Conservation (phyloP, 148 eudicot genomes). For the Rhododendron simsii region DNA sequence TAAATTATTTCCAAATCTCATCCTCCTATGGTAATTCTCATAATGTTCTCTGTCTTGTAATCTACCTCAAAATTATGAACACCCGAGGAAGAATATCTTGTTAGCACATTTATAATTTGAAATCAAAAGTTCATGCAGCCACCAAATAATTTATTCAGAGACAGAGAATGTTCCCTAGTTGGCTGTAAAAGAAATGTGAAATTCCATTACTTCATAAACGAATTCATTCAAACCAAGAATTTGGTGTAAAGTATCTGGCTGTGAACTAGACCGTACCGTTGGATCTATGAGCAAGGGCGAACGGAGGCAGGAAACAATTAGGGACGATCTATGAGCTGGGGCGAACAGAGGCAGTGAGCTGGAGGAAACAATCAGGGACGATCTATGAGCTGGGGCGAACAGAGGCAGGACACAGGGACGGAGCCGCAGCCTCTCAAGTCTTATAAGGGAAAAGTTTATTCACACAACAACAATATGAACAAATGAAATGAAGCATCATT, state of each 20-base stretch:
- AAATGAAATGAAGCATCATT: background rate
- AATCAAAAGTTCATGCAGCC: background rate
- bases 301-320: background rate
- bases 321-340: too few species aligned
- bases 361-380: background rate
- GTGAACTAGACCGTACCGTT: too few species aligned
- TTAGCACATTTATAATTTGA: background rate
- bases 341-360: too few species aligned
- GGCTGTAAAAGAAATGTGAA: background rate
- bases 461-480: background rate
- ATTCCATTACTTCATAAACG: background rate
- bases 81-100: background rate
- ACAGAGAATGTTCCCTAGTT: background rate
- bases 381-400: too few species aligned
- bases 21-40: background rate
- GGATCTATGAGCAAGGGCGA: too few species aligned
- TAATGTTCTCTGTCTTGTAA: background rate
- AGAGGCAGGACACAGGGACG: too few species aligned
- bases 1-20: background rate
- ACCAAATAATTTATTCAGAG: background rate
- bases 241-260: too few species aligned
- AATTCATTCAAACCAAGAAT: too few species aligned
- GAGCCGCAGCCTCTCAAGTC: background rate
- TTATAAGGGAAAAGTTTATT: background rate
- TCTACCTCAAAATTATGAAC: background rate